phyloP scores from a whole-genome alignment of 2,329 filamentous ascomycete genomes.

The Penicillium janthinellum region DNA sequence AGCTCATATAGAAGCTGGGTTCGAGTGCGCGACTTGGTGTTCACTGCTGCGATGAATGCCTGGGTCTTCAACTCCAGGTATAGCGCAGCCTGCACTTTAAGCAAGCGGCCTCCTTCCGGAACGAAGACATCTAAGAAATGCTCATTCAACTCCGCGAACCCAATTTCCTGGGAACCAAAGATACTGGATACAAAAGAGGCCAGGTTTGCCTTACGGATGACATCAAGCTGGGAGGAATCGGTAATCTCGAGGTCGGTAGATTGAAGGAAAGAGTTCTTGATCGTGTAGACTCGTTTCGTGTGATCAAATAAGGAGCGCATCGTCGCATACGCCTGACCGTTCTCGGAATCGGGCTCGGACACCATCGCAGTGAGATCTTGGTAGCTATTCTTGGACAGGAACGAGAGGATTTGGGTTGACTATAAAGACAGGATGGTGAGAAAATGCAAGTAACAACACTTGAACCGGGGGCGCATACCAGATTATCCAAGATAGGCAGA shows the following conservation, averaged over 20 bases:
- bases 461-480: constrained; percentile 46
- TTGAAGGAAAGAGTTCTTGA: constrained; percentile 59
- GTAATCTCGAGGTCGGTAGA: constrained; percentile 55
- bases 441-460: neutral
- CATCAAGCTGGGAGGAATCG: constrained; percentile 57
- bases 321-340: constrained; percentile 63
- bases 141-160: constrained; percentile 64
- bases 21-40: constrained; percentile 57
- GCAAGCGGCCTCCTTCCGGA: constrained; percentile 58
- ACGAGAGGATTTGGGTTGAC: constrained; percentile 61
- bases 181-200: constrained; percentile 66
- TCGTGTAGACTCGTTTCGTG: constrained; percentile 62
- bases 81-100: constrained; percentile 62
- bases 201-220: constrained; percentile 65
- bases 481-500: constrained; percentile 62
- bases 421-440: constrained; percentile 28
- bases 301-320: constrained; percentile 65
- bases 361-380: constrained; percentile 60
- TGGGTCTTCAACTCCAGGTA: constrained; percentile 69
- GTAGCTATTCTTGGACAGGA: constrained; percentile 59
- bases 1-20: constrained; percentile 61
- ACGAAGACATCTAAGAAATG: constrained; percentile 67
- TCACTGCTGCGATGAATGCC: constrained; percentile 64
- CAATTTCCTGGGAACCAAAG: constrained; percentile 65
- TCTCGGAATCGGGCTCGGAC: constrained; percentile 56